Base-by-base conservation (phyloP, 768 basidiomycete genomes). In the Rubroboletus satanas region DNA sequence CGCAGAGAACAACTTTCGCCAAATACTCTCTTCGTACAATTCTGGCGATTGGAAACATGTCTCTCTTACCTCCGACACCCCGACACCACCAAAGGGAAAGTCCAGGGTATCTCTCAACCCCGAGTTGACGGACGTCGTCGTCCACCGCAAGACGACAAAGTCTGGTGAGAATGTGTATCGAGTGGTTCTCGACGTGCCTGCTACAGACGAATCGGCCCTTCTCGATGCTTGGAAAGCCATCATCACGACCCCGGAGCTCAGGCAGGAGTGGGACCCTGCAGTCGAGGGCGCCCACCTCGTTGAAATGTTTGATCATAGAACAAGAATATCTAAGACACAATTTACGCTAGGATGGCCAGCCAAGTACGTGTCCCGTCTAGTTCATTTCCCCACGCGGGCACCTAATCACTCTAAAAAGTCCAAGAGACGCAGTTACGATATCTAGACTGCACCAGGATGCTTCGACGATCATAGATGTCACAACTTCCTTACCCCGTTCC, bases 271-370 rank as follows among this genome's bases (percentile, higher is more conserved):
- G 95, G 96, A 98, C 69, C 91, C 92, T 23, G 88, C 94, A 36
- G 96, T 97, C 17, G 90, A 95, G 60, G 82, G 84, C 44, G 85
- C 93, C 0, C 83, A 83, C 60, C 73, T 93, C 15, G 73, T 98
- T 38, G 94, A 98, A 71, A 78, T 91, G 73, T 82, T 96, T 53
- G 95, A 97, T 71, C 83, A 83, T 38, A 80, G 81, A 57, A 96
- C 93, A 8, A 77, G 93, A 56, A 88, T 99, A 65, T 80, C 82
- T 21, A 93, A 90, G 75, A 97, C 93, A 0, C 90, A 93, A 59
- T 98, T 92, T 68, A 85, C 86, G 7, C 73, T 99, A 10, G 96
- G 96, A 1, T 99, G 96, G 96, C 96, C 96, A 53, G 94, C 93
- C 53, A 94, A 88, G 94, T 96, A 66, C 65, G 92, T 80, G 63